These are phyloP conservation scores for Fomitopsis pulvina DNA, from an alignment of 768 basidiomycete genomes.

Conservation along the genomic window DNA sequence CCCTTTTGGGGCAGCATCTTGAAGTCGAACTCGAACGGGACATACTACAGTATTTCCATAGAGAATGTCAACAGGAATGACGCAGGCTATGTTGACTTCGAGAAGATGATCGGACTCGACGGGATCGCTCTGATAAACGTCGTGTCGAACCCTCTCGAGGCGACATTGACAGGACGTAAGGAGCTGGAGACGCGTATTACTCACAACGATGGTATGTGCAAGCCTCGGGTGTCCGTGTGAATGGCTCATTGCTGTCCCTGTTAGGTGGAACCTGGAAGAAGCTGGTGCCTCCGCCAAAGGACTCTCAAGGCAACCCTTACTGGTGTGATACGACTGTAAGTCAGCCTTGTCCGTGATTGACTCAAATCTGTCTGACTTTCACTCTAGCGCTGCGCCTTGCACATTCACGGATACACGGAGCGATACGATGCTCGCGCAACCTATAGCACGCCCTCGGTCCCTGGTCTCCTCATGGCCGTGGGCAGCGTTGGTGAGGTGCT, in stretches of 20 bases:
- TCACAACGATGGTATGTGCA: constrained; percentile 82
- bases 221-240: not conserved
- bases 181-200: constrained; percentile 82
- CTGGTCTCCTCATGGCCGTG: constrained; percentile 92
- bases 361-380: not conserved
- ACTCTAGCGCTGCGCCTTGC: constrained; percentile 73
- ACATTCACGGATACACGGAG: constrained; percentile 95
- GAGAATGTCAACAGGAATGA: constrained; percentile 90
- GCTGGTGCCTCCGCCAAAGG: constrained; percentile 62
- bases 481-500: constrained; percentile 90
- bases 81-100: constrained; percentile 89
- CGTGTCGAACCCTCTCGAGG: constrained; percentile 76
- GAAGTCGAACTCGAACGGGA: constrained; percentile 97
- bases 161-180: constrained; percentile 65
- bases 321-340: constrained; percentile 62
- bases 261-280: constrained; percentile 84
- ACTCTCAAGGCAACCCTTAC: constrained; percentile 73
- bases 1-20: constrained; percentile 88
- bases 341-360: not conserved
- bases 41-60: constrained; percentile 85
- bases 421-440: constrained; percentile 86
- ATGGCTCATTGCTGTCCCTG: constrained; percentile 4
- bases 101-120: constrained; percentile 94
- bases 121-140: constrained; percentile 93
- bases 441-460: constrained; percentile 86